Evolutionary conservation across 2,329 filamentous ascomycete genomes (phyloP).

Genomic region (Cercospora zeae-maydis): DNA sequence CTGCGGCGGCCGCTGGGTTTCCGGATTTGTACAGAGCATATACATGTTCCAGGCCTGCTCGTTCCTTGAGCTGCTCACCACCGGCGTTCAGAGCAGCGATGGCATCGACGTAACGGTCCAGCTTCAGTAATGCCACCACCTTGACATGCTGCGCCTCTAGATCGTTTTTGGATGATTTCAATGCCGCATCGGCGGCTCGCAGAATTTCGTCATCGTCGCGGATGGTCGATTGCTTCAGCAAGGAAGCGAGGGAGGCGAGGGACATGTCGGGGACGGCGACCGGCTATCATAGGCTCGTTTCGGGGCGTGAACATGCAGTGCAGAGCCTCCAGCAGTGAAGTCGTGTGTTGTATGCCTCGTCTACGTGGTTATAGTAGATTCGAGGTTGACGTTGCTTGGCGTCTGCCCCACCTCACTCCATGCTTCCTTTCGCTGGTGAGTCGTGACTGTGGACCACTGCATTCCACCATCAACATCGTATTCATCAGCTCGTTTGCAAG

Average conservation of each 20-base stretch:
- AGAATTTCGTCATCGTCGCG: slow-evolving; percentile 73
- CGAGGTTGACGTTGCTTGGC: background rate
- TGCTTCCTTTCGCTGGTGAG: background rate
- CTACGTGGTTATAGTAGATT: slow-evolving; percentile 1
- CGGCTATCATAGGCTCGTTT: background rate
- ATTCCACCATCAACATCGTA: too few species aligned
- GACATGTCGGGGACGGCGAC: slow-evolving; percentile 10
- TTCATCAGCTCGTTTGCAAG: too few species aligned
- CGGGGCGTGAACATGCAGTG: background rate
- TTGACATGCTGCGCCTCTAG: slow-evolving; percentile 64
- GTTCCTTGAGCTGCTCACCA: slow-evolving; percentile 57
- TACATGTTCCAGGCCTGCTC: slow-evolving; percentile 65
- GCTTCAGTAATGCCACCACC: slow-evolving; percentile 71
- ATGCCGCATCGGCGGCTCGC: slow-evolving; percentile 55
- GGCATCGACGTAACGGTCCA: slow-evolving; percentile 78
- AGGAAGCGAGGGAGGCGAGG: slow-evolving; percentile 44
- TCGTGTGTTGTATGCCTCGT: background rate
- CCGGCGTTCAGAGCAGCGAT: slow-evolving; percentile 64
- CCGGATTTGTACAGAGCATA: slow-evolving; percentile 84
- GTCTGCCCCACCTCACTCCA: background rate
- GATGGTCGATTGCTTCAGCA: slow-evolving; percentile 57
- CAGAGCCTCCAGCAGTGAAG: background rate
- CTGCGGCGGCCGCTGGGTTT: slow-evolving; percentile 61
- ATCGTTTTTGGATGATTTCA: slow-evolving; percentile 59
- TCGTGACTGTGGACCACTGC: too few species aligned